Conservation (phyloP, 208 protist species). For the Novymonas esmeraldas region DNA sequence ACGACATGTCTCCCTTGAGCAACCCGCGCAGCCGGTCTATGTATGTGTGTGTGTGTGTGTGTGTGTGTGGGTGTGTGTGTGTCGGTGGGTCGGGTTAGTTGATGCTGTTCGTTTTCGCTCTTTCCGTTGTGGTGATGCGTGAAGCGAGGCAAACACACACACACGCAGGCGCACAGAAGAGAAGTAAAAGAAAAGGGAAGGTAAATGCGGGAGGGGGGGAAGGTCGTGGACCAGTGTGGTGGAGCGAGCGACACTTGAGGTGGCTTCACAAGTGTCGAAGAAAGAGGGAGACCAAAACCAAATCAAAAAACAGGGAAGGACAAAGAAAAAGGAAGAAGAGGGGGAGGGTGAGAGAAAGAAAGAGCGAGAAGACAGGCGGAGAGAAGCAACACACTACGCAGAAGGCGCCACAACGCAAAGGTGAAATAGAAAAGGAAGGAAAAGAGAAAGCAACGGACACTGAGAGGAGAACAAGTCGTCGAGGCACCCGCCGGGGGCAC, state of each 20-base stretch:
- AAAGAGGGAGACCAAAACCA: neutral
- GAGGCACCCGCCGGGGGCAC: too few relatives aligned
- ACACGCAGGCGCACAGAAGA: too few relatives aligned
- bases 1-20: constrained; percentile 15
- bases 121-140: too few relatives aligned
- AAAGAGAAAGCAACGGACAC: constrained; percentile 1
- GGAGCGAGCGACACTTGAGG: too few relatives aligned
- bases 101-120: neutral
- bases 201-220: too few relatives aligned
- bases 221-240: too few relatives aligned
- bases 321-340: neutral
- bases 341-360: neutral
- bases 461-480: too few relatives aligned
- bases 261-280: too few relatives aligned
- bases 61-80: constrained; percentile 2
- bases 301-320: constrained; percentile 12
- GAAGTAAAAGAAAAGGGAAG: too few relatives aligned
- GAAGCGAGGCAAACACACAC: too few relatives aligned
- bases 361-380: neutral
- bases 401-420: neutral
- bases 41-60: too few relatives aligned
- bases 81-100: neutral
- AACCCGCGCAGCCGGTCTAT: too few relatives aligned
- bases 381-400: neutral
- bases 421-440: neutral